phyloP scores from a whole-genome alignment of 371 early-diverging fungal species.

The Mucor velutinosus region DNA sequence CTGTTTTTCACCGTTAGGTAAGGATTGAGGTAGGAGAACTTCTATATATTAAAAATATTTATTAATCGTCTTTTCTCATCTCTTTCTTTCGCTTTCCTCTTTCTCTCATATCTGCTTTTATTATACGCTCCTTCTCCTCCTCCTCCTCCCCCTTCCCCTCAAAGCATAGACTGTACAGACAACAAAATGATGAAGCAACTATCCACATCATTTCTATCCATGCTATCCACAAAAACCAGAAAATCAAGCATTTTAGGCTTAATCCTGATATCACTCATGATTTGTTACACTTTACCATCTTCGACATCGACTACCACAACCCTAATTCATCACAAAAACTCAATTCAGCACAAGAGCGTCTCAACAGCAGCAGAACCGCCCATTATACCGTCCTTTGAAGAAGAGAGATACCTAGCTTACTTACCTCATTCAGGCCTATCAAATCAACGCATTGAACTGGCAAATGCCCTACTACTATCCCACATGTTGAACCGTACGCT shows the following conservation, averaged over 20 bases:
- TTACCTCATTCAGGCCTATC: slow-evolving; percentile 61
- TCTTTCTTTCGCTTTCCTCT: not conserved
- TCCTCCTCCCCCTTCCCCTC: not conserved
- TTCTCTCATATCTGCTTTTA: not conserved
- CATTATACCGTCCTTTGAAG: not conserved
- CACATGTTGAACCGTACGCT: slow-evolving; percentile 57
- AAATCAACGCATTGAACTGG: slow-evolving; percentile 61
- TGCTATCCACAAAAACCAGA: not conserved
- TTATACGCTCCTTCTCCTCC: not conserved
- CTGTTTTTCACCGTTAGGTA: not conserved
- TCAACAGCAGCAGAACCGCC: not conserved
- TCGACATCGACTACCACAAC: not conserved
- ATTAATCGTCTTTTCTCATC: not conserved
- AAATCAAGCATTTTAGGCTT: not conserved
- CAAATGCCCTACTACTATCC: slow-evolving; percentile 57
- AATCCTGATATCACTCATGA: not conserved
- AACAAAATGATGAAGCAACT: not conserved
- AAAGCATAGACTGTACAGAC: not conserved
- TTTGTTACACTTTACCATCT: not conserved
- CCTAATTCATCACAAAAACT: not conserved
- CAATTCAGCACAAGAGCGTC: not conserved
- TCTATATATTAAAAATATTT: not conserved
- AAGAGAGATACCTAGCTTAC: slow-evolving; percentile 51
- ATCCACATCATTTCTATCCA: not conserved
- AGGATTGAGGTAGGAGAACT: not conserved